These are phyloP conservation scores for Boletus rubropictus DNA, from an alignment of 768 basidiomycete genomes.

Conservation along the genomic window DNA sequence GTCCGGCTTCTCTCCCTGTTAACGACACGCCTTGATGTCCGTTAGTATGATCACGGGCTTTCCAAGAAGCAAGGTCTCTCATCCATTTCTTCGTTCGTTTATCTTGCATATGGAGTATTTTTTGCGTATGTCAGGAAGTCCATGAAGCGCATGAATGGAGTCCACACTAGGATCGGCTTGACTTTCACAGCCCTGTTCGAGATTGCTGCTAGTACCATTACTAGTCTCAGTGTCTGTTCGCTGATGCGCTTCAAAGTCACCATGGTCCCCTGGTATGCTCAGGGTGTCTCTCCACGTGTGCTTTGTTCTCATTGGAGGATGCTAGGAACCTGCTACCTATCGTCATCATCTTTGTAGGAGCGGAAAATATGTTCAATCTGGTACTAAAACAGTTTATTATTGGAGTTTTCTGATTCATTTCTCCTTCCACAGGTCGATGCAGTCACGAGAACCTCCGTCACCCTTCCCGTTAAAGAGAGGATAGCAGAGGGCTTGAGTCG, in stretches of 20 bases:
- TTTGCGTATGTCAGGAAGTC: slow-evolving; percentile 70
- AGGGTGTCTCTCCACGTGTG: neutral
- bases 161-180: slow-evolving; percentile 87
- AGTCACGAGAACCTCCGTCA: slow-evolving; percentile 78
- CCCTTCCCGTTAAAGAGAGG: slow-evolving; percentile 83
- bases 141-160: slow-evolving; percentile 70
- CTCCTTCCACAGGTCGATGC: slow-evolving; percentile 63
- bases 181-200: slow-evolving; percentile 92
- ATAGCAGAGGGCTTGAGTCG: slow-evolving; percentile 86
- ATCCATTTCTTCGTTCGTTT: slow-evolving; percentile 65
- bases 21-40: slow-evolving; percentile 7
- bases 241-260: slow-evolving; percentile 83
- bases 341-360: slow-evolving; percentile 90
- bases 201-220: slow-evolving; percentile 87
- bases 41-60: slow-evolving; percentile 49
- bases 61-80: slow-evolving; percentile 45
- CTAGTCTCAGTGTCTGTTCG: slow-evolving; percentile 88
- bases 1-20: slow-evolving; percentile 11
- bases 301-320: slow-evolving; percentile 6
- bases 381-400: slow-evolving; percentile 40
- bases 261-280: slow-evolving; percentile 78
- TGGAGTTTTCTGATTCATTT: slow-evolving; percentile 21
- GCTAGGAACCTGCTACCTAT: slow-evolving; percentile 83
- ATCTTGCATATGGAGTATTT: slow-evolving; percentile 71
- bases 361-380: slow-evolving; percentile 96